Conservation (phyloP, 371 early-diverging fungal species). For the Mortierella sp. region DNA sequence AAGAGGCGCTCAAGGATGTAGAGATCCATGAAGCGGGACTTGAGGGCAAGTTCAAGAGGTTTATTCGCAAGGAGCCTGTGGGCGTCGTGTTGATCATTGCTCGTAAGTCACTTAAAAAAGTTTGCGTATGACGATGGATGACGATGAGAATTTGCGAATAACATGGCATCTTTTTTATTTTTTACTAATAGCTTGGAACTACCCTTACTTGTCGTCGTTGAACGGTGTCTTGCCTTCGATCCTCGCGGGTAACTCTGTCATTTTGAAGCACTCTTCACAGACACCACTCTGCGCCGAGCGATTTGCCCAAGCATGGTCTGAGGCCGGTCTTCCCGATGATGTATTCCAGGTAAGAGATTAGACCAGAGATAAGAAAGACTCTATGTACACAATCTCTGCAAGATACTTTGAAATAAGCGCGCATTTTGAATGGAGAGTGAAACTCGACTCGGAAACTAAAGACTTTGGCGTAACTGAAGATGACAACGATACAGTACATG, state of each 20-base stretch:
- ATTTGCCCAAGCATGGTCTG: conserved; percentile 72
- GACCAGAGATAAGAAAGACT: background rate
- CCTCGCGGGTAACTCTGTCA: conserved; percentile 83
- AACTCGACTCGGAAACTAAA: background rate
- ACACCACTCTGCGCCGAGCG: conserved; percentile 84
- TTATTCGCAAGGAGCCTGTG: conserved; percentile 80
- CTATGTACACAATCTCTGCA: conserved; percentile 11
- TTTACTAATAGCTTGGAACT: conserved; percentile 70
- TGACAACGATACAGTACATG: too few species aligned
- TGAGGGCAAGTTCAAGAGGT: conserved; percentile 66
- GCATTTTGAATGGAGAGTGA: background rate
- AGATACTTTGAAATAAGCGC: conserved; percentile 27
- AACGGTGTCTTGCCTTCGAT: conserved; percentile 86
- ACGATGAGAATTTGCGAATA: background rate
- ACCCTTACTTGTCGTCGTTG: conserved; percentile 73
- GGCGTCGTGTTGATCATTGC: conserved; percentile 63
- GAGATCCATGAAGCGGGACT: conserved; percentile 59
- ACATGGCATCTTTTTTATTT: background rate
- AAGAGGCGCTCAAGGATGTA: conserved; percentile 72
- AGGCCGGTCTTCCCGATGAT: conserved; percentile 79
- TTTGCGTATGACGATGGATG: conserved; percentile 13
- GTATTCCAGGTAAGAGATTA: conserved; percentile 69
- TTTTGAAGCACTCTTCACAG: conserved; percentile 88
- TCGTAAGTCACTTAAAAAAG: conserved; percentile 19
- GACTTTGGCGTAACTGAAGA: background rate